These are phyloP conservation scores for Auriscalpium microsporum DNA, from an alignment of 768 basidiomycete species.

Conservation along the genomic window DNA sequence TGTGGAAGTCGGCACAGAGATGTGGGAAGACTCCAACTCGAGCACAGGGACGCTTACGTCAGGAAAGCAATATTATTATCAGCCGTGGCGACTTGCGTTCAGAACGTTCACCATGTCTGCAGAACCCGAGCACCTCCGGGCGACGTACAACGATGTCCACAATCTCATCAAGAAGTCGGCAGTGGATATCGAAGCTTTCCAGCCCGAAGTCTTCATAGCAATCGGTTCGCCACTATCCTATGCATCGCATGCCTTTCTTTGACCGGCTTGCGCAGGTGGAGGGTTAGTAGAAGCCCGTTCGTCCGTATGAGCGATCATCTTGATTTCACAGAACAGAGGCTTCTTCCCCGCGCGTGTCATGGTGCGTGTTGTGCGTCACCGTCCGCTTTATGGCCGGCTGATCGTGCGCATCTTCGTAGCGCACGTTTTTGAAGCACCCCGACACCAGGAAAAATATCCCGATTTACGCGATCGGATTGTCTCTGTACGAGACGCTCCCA, in stretches of 20 bases:
- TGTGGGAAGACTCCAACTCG: neutral
- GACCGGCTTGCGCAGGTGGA: conserved; percentile 43
- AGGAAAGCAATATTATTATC: no score
- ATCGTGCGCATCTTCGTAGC: conserved; percentile 29
- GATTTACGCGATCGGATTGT: conserved; percentile 94
- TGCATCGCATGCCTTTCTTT: neutral
- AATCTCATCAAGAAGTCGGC: conserved; percentile 69
- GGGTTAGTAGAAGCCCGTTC: conserved; percentile 46
- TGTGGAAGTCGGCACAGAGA: neutral
- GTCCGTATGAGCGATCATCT: conserved; percentile 8
- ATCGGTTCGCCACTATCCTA: conserved; percentile 43
- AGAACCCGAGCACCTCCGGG: conserved; percentile 51
- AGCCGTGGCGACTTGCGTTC: no score
- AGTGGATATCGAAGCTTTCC: conserved; percentile 64
- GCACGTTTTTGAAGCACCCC: conserved; percentile 75
- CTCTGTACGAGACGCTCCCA: conserved; percentile 85
- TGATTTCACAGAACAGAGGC: conserved; percentile 43
- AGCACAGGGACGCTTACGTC: no score
- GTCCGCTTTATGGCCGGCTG: no score
- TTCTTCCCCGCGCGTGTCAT: conserved; percentile 95
- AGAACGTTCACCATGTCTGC: conserved; percentile 11
- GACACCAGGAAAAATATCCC: conserved; percentile 71
- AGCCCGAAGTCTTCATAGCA: conserved; percentile 79
- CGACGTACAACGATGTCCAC: conserved; percentile 92
- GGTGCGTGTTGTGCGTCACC: conserved; percentile 29